These are phyloP conservation scores for Rhynchosporium agropyri DNA, from an alignment of 2,329 filamentous ascomycete genomes.

Conservation along the genomic window DNA sequence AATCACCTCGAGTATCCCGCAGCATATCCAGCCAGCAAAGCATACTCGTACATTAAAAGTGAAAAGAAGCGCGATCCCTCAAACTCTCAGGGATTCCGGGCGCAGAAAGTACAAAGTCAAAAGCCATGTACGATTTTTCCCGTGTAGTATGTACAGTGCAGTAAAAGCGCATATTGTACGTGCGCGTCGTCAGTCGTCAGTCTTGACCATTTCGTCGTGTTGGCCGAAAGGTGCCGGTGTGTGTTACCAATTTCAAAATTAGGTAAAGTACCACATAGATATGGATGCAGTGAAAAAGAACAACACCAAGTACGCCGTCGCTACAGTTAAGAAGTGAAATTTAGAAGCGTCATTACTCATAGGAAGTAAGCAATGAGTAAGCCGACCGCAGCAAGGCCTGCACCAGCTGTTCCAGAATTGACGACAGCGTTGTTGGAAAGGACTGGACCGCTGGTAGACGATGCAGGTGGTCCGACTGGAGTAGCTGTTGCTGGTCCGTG, in stretches of 20 bases:
- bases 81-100: background rate
- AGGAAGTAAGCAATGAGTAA: constrained; percentile 29
- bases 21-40: background rate
- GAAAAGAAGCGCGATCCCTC: constrained; percentile 1
- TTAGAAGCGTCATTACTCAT: constrained; percentile 15
- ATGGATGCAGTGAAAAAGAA: constrained; percentile 5
- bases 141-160: background rate
- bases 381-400: constrained; percentile 37
- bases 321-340: constrained; percentile 15
- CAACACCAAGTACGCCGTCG: constrained; percentile 20
- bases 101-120: constrained; percentile 6
- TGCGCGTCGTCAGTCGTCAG: constrained; percentile 1
- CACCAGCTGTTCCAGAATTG: constrained; percentile 38
- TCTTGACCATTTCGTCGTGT: constrained; percentile 12
- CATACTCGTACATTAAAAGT: constrained; percentile 2
- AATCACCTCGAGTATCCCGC: background rate
- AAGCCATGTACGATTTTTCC: background rate
- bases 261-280: background rate
- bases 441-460: constrained; percentile 8
- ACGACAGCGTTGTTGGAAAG: constrained; percentile 20
- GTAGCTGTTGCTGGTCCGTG: constrained; percentile 19
- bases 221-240: constrained; percentile 9
- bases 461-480: constrained; percentile 24
- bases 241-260: background rate
- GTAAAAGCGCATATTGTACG: constrained; percentile 5